phyloP scores from a whole-genome alignment of 169 alveolate species.

The Cystoisospora suis region DNA sequence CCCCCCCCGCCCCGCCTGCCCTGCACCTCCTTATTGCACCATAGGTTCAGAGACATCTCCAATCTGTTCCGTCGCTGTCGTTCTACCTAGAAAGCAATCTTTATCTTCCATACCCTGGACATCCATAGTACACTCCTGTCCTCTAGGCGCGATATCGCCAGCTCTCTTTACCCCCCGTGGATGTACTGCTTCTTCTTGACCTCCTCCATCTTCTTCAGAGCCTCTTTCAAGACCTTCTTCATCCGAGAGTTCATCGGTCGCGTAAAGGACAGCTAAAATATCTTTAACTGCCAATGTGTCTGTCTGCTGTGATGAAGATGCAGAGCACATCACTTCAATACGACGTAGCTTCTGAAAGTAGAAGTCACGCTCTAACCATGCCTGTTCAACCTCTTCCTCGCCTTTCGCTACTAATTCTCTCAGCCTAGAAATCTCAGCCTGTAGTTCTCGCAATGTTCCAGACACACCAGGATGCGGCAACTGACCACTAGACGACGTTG shows the following conservation, averaged over 20 bases:
- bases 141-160: no score
- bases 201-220: no score
- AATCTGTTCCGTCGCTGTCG: no score
- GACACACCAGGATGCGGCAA: background rate
- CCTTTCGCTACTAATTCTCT: background rate
- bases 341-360: slow-evolving; percentile 64
- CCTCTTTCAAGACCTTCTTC: no score
- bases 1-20: no score
- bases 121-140: no score
- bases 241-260: slow-evolving; percentile 34
- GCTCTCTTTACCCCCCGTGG: no score
- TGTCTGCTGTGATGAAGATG: slow-evolving; percentile 11
- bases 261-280: slow-evolving; percentile 54
- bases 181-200: no score
- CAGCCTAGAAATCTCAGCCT: background rate
- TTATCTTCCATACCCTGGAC: no score
- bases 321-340: slow-evolving; percentile 56
- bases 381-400: slow-evolving; percentile 60
- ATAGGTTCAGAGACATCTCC: no score
- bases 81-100: no score
- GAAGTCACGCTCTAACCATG: slow-evolving; percentile 64
- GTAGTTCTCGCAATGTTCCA: background rate
- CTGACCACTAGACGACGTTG: background rate
- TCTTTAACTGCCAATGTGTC: slow-evolving; percentile 31
- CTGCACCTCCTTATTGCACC: no score